phyloP scores from a whole-genome alignment of 768 basidiomycete species.

The Pleurotus djamor region DNA sequence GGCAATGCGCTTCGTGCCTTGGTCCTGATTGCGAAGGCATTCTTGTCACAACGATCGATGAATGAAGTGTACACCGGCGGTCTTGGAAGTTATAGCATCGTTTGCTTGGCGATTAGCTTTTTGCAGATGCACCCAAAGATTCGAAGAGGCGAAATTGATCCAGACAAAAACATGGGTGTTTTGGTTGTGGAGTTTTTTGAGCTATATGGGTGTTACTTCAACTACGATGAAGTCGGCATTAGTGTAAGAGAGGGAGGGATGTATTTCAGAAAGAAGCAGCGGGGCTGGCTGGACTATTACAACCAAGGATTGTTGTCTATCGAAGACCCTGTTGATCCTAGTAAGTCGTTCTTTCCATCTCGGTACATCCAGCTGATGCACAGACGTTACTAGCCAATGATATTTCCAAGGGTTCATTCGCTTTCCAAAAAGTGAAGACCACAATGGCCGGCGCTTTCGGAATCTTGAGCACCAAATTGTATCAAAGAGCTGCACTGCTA shows the following conservation, averaged over 20 bases:
- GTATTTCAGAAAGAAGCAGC: constrained; percentile 79
- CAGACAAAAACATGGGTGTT: constrained; percentile 88
- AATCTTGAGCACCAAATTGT: constrained; percentile 77
- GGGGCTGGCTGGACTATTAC: constrained; percentile 77
- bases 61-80: constrained; percentile 99
- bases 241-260: constrained; percentile 85
- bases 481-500: constrained; percentile 60
- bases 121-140: constrained; percentile 98
- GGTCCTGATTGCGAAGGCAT: constrained; percentile 87
- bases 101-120: constrained; percentile 91
- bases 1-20: constrained; percentile 77
- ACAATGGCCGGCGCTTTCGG: constrained; percentile 81
- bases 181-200: constrained; percentile 97
- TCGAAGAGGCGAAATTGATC: constrained; percentile 82
- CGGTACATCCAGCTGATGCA: constrained; percentile 7
- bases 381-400: constrained; percentile 69
- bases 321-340: constrained; percentile 89
- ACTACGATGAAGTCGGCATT: constrained; percentile 88
- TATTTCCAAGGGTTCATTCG: constrained; percentile 86
- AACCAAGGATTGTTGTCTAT: constrained; percentile 69
- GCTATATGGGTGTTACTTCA: constrained; percentile 90
- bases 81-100: constrained; percentile 90
- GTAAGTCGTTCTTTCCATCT: constrained; percentile 47
- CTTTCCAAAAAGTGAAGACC: constrained; percentile 75
- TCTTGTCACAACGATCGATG: constrained; percentile 86